Conservation (phyloP, 768 basidiomycete species). For the Termitomyces titanicus region DNA sequence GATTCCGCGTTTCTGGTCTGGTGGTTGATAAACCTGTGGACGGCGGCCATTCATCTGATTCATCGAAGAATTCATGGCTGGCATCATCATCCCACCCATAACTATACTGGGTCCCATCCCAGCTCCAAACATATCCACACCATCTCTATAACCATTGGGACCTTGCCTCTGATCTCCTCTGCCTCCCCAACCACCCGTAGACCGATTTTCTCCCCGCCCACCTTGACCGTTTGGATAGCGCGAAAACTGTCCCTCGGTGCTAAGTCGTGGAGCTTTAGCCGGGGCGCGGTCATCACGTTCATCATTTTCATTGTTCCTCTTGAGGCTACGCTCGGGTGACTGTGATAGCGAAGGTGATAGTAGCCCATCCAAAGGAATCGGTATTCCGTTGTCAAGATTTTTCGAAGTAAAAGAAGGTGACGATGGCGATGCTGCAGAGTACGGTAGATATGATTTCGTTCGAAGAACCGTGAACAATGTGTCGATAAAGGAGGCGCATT, state of each 20-base stretch:
- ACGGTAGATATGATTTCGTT: conserved; percentile 83
- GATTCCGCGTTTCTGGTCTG: conserved; percentile 70
- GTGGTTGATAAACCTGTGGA: conserved; percentile 62
- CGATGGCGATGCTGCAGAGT: conserved; percentile 40
- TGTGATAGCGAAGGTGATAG: conserved; percentile 38
- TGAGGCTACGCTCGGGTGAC: conserved; percentile 54
- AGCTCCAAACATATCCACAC: conserved; percentile 27
- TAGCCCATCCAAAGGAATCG: conserved; percentile 72
- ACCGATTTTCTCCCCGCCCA: conserved; percentile 25
- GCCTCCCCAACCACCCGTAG: conserved; percentile 41
- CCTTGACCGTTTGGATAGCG: conserved; percentile 48
- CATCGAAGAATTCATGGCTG: conserved; percentile 29
- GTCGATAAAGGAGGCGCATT: conserved; percentile 76
- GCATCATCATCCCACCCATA: conserved; percentile 29
- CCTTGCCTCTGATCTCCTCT: conserved; percentile 27
- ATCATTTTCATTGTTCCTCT: conserved; percentile 62
- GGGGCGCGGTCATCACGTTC: conserved; percentile 57
- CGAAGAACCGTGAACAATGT: conserved; percentile 82
- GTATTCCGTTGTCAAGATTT: conserved; percentile 63
- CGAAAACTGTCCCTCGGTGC: conserved; percentile 61
- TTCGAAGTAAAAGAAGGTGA: conserved; percentile 39
- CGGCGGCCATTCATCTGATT: conserved; percentile 43
- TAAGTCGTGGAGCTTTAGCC: conserved; percentile 70
- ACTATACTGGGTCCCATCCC: conserved; percentile 19
- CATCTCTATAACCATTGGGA: conserved; percentile 31